phyloP scores from a whole-genome alignment of 768 basidiomycete genomes.

The Terana coerulea region DNA sequence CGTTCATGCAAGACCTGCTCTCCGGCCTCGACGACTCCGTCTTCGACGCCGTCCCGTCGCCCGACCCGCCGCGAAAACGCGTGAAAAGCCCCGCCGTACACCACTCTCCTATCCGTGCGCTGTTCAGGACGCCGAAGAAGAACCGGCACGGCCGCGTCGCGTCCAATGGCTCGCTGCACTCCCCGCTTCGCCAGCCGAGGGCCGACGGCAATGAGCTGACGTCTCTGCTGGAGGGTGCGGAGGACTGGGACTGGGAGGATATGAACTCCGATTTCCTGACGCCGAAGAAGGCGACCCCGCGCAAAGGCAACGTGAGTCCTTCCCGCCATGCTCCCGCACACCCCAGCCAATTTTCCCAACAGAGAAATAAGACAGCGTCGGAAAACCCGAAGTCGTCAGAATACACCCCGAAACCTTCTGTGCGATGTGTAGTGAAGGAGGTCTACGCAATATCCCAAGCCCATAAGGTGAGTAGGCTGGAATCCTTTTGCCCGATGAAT shows the following conservation, averaged over 20 bases:
- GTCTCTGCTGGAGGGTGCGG: conserved; percentile 58
- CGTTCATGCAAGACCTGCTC: conserved; percentile 54
- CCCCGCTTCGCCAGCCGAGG: background rate
- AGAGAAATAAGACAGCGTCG: background rate
- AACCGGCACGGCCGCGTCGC: conserved; percentile 1
- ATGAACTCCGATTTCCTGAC: conserved; percentile 47
- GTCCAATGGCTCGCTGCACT: conserved; percentile 2
- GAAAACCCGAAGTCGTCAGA: background rate
- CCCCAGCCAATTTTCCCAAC: background rate
- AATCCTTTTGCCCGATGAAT: too few species aligned
- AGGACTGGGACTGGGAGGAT: conserved; percentile 68
- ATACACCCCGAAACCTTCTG: conserved; percentile 36
- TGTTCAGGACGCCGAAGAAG: conserved; percentile 11
- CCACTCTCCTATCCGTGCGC: conserved; percentile 8
- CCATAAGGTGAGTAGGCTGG: conserved; percentile 40
- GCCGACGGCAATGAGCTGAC: background rate
- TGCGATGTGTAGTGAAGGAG: conserved; percentile 53
- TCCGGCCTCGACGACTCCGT: conserved; percentile 50
- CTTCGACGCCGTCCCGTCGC: conserved; percentile 38
- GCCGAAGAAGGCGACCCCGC: conserved; percentile 41
- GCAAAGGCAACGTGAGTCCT: background rate
- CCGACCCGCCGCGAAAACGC: conserved; percentile 31
- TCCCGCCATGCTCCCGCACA: background rate
- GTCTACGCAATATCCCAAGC: conserved; percentile 35
- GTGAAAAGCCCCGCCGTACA: conserved; percentile 9